Conservation (phyloP, 1,284 basidiomycete genomes). For the Meira nashicola region DNA sequence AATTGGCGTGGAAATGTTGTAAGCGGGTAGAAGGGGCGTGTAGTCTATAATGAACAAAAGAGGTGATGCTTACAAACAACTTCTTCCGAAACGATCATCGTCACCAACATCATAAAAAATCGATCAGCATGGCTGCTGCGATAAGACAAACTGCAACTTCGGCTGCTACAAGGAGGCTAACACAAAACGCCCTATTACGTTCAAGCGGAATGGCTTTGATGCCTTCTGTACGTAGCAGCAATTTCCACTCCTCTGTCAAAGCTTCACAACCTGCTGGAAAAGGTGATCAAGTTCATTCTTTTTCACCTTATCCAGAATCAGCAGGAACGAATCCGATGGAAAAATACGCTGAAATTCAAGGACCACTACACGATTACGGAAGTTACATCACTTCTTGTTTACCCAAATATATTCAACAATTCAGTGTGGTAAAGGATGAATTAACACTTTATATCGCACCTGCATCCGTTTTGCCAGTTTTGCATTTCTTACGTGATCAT, state of each 20-base stretch:
- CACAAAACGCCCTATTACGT: background rate
- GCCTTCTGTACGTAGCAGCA: background rate
- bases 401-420: constrained; percentile 51
- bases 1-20: too few species aligned
- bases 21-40: too few species aligned
- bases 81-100: background rate
- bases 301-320: constrained; percentile 39
- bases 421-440: constrained; percentile 76
- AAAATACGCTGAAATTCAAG: constrained; percentile 29
- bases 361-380: constrained; percentile 48
- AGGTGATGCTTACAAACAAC: too few species aligned
- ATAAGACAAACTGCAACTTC: background rate
- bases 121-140: constrained; percentile 16
- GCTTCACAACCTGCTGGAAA: background rate
- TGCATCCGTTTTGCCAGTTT: constrained; percentile 72
- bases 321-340: constrained; percentile 47
- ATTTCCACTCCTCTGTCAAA: background rate
- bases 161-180: background rate
- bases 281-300: constrained; percentile 28
- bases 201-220: background rate
- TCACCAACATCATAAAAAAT: background rate
- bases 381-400: constrained; percentile 50
- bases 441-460: constrained; percentile 84
- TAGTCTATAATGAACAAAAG: too few species aligned
- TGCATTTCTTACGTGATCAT: constrained; percentile 94